Percentiles rank a stretch among this genome's conserved stretches.
Conservation (phyloP, 129 eudicot species). For the Deinandra increscens region DNA sequence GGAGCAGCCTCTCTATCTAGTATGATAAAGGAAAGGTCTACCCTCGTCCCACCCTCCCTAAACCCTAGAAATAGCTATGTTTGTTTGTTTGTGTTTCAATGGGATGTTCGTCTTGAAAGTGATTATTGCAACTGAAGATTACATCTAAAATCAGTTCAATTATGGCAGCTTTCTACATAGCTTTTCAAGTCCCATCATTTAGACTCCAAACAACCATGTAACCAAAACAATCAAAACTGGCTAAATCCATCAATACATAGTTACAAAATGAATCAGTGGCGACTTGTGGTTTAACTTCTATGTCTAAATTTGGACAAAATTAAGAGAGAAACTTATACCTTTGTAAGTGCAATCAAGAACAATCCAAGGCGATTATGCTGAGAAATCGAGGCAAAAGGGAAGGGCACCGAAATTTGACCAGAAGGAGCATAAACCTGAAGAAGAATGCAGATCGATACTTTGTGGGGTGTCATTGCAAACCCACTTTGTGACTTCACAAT, state of each 20-base stretch:
- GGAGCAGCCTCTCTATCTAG: too few relatives aligned
- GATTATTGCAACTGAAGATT: neutral
- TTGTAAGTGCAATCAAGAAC: slow-evolving; percentile 60
- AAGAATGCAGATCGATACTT: slow-evolving; percentile 69
- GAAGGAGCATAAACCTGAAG: slow-evolving; percentile 81
- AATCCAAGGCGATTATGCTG: slow-evolving; percentile 81
- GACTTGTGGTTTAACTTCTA: neutral
- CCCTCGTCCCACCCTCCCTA: too few relatives aligned
- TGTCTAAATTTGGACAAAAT: neutral
- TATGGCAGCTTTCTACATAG: neutral
- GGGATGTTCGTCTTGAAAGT: neutral
- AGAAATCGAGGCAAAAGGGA: slow-evolving; percentile 75
- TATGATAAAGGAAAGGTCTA: too few relatives aligned
- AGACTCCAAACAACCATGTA: neutral
- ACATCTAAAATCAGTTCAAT: neutral
- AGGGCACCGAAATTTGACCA: slow-evolving; percentile 56
- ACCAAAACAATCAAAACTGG: neutral
- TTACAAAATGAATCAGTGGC: neutral
- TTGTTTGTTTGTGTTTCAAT: too few relatives aligned
- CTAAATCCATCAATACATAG: neutral
- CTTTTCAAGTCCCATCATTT: neutral
- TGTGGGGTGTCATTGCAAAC: slow-evolving; percentile 75
- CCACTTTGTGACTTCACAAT: slow-evolving; percentile 53
- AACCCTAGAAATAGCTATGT: too few relatives aligned
- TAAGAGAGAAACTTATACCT: slow-evolving; percentile 36